Percentiles rank a stretch among this genome's conserved stretches.
These are phyloP conservation scores for Biscogniauxia mediterranea DNA, from an alignment of 2,329 filamentous ascomycete genomes.

Conservation along the genomic window DNA sequence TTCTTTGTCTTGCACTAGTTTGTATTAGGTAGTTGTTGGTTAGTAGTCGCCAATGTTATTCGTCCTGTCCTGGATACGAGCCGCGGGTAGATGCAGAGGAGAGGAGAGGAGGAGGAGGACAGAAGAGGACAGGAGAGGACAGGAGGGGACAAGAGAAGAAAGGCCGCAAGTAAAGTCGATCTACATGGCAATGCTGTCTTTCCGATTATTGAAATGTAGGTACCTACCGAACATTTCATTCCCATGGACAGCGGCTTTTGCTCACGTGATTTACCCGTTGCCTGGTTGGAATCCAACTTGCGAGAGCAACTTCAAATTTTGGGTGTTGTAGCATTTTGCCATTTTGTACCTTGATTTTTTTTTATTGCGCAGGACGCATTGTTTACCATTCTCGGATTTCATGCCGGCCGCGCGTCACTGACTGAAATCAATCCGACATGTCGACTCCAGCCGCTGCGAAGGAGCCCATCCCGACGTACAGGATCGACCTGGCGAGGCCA, in stretches of 20 bases:
- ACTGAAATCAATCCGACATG: constrained; percentile 7
- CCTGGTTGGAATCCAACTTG: not conserved
- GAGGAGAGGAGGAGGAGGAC: too few relatives aligned
- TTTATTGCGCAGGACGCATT: not conserved
- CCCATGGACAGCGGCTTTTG: not conserved
- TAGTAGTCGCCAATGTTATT: too few relatives aligned
- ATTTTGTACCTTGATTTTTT: too few relatives aligned
- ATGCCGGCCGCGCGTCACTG: not conserved
- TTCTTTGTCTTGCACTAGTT: too few relatives aligned
- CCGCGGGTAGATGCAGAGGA: too few relatives aligned
- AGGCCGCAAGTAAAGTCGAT: not conserved
- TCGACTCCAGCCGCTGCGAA: constrained; percentile 1
- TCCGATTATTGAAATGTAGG: not conserved
- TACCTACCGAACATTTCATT: not conserved
- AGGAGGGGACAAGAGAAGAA: too few relatives aligned
- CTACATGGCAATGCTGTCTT: not conserved
- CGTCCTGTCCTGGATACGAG: too few relatives aligned
- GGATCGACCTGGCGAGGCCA: constrained; percentile 54
- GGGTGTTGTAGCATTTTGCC: not conserved
- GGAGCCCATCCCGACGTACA: constrained; percentile 21
- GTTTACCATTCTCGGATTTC: not conserved
- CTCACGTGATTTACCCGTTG: not conserved
- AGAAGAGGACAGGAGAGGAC: too few relatives aligned
- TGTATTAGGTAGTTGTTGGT: too few relatives aligned
- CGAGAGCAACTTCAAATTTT: not conserved